Evolutionary conservation across 1,284 basidiomycete species (phyloP), one percentile per base, ranked within the genome.

Genomic region (Xerocomus nothofagi): DNA sequence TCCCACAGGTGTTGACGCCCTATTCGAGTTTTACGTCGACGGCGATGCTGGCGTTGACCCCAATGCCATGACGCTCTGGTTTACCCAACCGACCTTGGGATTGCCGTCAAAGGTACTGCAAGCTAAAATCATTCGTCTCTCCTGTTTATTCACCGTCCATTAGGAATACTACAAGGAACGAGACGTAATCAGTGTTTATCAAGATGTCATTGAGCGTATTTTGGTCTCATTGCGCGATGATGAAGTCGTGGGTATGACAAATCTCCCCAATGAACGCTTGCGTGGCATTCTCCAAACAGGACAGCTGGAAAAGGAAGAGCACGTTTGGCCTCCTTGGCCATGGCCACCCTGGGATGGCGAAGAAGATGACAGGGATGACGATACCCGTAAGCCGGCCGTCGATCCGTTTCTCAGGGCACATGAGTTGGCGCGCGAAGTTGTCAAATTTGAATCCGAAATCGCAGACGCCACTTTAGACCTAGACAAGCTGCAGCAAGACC

Each of bases 41-140:
- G 95, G 96, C 34, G 93, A 98, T 60, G 84, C 87, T 29, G 92
- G 89, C 21, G 77, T 82, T n/a, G 91, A 98, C 63, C 93, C 96
- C 0, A 89, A 94, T 58, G 71, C 79, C 39, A 93, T 96, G 81
- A 81, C 84, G 0, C 77, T 95, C 15, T 93, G 88, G 86, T 84
- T 98, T 62, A 85, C 80, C 57, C 95, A 98, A 63, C 81, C 88
- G 7, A 79, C 74, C 10, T 77, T 98, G 7, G 92, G 93, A 27
- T 82, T 98, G 12, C 95, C 95, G 1, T 85, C 93, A 36, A 93
- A 95, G 78, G 88, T 87, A 47, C 4, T 21, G 3, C 12, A 14
- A 15, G 12, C 14, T 45, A n/a, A 39, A 18, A 38, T 5, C 40
- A 18, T 33, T 29, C 7, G 12, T 32, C 20, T 51, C 38, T 47